Evolutionary conservation across 1,284 basidiomycete species (phyloP), one percentile per base, ranked within the genome.

Genomic region (Anthracocystis setariae): DNA sequence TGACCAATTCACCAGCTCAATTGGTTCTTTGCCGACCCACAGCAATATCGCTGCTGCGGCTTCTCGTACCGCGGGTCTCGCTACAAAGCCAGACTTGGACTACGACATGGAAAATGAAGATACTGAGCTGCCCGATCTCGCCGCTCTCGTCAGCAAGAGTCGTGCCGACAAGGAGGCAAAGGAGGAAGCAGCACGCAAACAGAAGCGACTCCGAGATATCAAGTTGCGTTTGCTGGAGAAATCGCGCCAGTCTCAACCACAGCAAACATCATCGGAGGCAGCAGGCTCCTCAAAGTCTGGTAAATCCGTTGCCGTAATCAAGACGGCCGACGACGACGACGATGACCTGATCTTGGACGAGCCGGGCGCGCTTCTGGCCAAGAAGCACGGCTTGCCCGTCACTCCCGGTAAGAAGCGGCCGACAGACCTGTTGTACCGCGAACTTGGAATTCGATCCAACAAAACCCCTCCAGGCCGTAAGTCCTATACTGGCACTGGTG

Each of bases 351-450:
- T 52, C 24, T 17, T 65, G n/a, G 60, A 61, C 25, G 23, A 50
- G 32, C 48, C 61, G 15, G 67, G 67, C 25, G 27, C 56, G 3
- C 53, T 65, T 10, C 39, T 70, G 21, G 53, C 57, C 17, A 45
- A 50, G 23, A 71, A 71, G 62, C 68, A 71, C 50, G 64, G 61
- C 21, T 38, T 62, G 5, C 50, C 54, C 9, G 38, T 43, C 13
- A 71, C 68, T 3, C 62, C 68, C 3, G 54, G 62, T 24, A 60
- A 33, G 39, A 61, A 62, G 38, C 61, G 68, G 18, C 68, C 62
- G 21, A 57, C 68, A 20, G 68, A 71, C 24, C 43, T 53, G 49
- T 29, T 71, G 18, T 65, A 71, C 21, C 56, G 62, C 27, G 62
- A 71, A 13, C 45, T 71, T 17, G 68, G 62, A 46, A 59, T 71